Evolutionary conservation across 169 alveolate species (phyloP), one percentile per base, ranked within the genome.

Genomic region (Cryptosporidium canis): DNA sequence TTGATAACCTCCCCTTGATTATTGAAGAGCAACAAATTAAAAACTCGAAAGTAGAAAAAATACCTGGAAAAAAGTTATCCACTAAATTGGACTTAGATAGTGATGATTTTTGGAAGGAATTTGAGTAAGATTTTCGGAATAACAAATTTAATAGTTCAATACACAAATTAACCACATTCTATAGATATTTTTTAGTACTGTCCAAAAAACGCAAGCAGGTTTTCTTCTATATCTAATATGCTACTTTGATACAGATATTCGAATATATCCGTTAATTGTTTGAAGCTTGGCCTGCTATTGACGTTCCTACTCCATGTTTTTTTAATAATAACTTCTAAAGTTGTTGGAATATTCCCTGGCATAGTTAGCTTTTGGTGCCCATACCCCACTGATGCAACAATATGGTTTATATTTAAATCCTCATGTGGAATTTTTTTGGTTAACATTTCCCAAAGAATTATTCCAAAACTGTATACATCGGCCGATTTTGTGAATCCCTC

Each of bases 371-470:
- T 39, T 65, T 53, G 85, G 53, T 83, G 55, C 3, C 82, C 77
- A 85, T 91, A 91, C 9, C 94, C 94, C 37, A 91, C 94, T 18
- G 85, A 66, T 3, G 94, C 92, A 12, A 91, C 82, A 39, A 91
- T 85, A 29, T 91, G 92, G 27, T 90, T 91, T 18, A 90, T 83
- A 37, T 87, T 82, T 21, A 91, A 61, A 16, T 92, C 94, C 63
- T 83, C 90, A 66, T 91, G 92, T 11, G 96, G 96, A 7, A 92
- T 92, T 66, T 92, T 87, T 18, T 94, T 91, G 37, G 93, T 91
- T n/a, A 94, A 45, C 93, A 94, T 93, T 63, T 94, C 97, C 96
- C 96, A 94, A 27, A 94, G 68, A 2, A 94, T 87, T 24, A 93
- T 83, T 37, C 97, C 97, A 83, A 90, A 94, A 53, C 94, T 90